A percentile compares a stretch with the other conserved stretches of the same genome.
These are phyloP conservation scores for Coleophoma crateriformis DNA, from an alignment of 2,329 filamentous ascomycete genomes.

Conservation along the genomic window DNA sequence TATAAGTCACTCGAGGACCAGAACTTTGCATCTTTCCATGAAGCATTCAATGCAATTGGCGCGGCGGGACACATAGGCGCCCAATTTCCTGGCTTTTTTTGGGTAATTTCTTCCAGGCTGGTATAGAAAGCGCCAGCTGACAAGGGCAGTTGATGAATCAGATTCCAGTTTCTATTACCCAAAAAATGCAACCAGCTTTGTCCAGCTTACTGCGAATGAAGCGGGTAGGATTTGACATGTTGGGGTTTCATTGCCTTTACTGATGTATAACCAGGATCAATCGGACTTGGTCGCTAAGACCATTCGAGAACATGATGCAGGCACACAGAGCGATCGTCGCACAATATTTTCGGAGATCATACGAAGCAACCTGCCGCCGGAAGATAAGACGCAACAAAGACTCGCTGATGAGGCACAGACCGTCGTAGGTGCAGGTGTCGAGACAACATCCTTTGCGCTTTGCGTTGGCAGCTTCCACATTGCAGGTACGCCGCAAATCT, in stretches of 20 bases:
- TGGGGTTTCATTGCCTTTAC: not conserved
- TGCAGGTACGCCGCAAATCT: conserved; percentile 21
- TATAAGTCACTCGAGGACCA: not conserved
- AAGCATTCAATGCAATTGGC: not conserved
- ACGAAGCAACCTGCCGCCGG: conserved; percentile 17
- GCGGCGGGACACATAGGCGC: not conserved
- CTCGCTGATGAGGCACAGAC: conserved; percentile 25
- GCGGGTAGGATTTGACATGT: not conserved
- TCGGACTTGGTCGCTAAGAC: not conserved
- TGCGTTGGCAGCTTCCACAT: conserved; percentile 27
- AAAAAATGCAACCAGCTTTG: not conserved
- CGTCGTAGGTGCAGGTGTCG: conserved; percentile 26
- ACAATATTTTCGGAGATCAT: conserved; percentile 9
- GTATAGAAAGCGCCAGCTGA: no score
- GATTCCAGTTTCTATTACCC: not conserved
- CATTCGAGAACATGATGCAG: not conserved
- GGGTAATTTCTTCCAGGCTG: not conserved
- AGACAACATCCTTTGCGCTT: conserved; percentile 27
- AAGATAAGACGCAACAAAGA: conserved; percentile 25
- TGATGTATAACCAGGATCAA: not conserved
- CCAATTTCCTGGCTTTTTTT: not conserved
- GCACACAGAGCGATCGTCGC: not conserved
- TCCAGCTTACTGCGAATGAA: not conserved
- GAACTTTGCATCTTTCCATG: conserved; percentile 2
- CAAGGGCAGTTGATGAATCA: not conserved